Evolutionary conservation across 2,329 filamentous ascomycete genomes (phyloP).

Genomic region (Colletotrichum theobromicola): DNA sequence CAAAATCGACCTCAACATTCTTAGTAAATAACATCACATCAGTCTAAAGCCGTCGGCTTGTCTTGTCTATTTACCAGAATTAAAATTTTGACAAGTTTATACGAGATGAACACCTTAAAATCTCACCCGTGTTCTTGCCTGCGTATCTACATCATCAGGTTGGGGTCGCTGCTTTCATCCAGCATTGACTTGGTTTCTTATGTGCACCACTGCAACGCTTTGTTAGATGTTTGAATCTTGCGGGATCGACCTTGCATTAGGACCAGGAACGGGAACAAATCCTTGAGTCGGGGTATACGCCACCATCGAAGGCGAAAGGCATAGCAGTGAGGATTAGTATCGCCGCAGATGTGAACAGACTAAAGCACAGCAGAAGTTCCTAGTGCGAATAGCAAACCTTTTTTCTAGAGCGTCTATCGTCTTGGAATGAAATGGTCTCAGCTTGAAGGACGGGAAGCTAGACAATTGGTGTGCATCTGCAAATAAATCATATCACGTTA

Average conservation of each 20-base stretch:
- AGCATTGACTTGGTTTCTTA: background rate
- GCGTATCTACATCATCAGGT: too few species aligned
- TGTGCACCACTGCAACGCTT: background rate
- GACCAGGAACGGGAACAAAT: background rate
- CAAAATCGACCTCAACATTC: too few species aligned
- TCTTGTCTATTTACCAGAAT: too few species aligned
- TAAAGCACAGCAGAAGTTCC: background rate
- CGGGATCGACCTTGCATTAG: background rate
- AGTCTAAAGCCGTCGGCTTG: too few species aligned
- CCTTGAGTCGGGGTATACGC: background rate
- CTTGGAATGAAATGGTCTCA: background rate
- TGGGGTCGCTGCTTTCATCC: background rate
- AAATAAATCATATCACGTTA: background rate
- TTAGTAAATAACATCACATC: too few species aligned
- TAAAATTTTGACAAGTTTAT: too few species aligned
- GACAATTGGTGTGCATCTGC: rapidly evolving
- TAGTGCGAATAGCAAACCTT: background rate
- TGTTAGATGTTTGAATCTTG: background rate
- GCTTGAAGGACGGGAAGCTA: rapidly evolving
- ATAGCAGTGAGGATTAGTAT: rapidly evolving
- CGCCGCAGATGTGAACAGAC: background rate
- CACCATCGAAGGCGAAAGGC: background rate
- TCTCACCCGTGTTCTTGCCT: too few species aligned
- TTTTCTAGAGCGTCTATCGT: background rate
- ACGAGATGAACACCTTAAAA: too few species aligned